A percentile compares a stretch with the other conserved stretches of the same genome.
Conservation (phyloP, 2,329 filamentous ascomycete species). For the Calcarisporium arbuscula region DNA sequence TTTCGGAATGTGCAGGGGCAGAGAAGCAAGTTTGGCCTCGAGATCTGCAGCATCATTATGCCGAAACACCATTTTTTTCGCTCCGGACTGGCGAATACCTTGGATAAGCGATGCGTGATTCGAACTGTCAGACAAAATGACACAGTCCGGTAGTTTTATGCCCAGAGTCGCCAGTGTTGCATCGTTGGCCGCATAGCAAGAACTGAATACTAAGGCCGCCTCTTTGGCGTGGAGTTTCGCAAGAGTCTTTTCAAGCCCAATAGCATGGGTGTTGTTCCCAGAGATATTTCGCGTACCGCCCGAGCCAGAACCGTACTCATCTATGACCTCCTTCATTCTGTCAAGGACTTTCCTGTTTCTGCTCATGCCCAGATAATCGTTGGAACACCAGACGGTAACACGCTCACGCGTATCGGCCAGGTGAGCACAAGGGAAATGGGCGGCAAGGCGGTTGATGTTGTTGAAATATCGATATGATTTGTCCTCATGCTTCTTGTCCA, state of each 20-base stretch:
- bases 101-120: conserved; percentile 90
- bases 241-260: conserved; percentile 67
- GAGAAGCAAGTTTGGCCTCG: conserved; percentile 62
- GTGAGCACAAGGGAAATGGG: conserved; percentile 84
- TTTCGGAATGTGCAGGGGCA: conserved; percentile 62
- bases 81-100: too few species aligned
- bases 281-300: conserved; percentile 91
- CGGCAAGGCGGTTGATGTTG: conserved; percentile 90
- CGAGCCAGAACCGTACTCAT: conserved; percentile 81
- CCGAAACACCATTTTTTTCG: conserved; percentile 76
- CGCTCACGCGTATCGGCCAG: conserved; percentile 68
- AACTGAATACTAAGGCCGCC: conserved; percentile 79
- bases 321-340: conserved; percentile 80
- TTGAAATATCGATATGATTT: conserved; percentile 97
- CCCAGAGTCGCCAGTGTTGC: conserved; percentile 85
- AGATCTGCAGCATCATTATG: conserved; percentile 67
- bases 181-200: conserved; percentile 91
- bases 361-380: too few species aligned
- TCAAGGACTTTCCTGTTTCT: too few species aligned
- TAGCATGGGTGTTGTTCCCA: conserved; percentile 84
- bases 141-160: conserved; percentile 82
- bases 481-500: conserved; percentile 95
- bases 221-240: conserved; percentile 82
- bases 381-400: conserved; percentile 95
- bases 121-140: conserved; percentile 82